Base-by-base conservation (phyloP, 768 basidiomycete species). In the Tylopilus balloui region DNA sequence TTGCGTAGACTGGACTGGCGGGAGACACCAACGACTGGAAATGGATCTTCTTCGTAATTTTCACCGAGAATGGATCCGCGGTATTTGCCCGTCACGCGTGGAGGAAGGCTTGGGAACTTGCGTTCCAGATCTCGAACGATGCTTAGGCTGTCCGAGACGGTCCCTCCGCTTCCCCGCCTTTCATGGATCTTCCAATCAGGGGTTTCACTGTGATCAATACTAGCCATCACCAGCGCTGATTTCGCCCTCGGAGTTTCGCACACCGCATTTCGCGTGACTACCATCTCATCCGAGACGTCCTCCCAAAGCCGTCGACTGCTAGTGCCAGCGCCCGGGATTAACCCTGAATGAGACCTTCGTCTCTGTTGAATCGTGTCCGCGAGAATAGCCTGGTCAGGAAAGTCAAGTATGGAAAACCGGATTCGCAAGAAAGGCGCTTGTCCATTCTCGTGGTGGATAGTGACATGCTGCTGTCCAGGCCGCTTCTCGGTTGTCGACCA, bases 101-200 rank as follows among this genome's bases (percentile, higher is more conserved):
- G 61, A 6, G 78, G 79, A 42, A 76, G 69, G 13, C 65, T 70
- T 31, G 83, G 80, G 66, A 84, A 85, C 62, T 75, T 76, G 32
- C 63, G 53, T 6, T 79, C 72, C 45, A 83, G 67, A 29, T 79
- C 77, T 17, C 73, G 75, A 28, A 83, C 73, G 17, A 73, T 67
- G 55, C 69, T 65, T 21, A 77, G 51, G 20, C 69, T 72, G 49
- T 79, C 76, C 3, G 73, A 71, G 25, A 66, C 65, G n/a, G 65
- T 62, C 47, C 38, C 50, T 0, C 53, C 62, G 45, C 67, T 69
- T 15, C 57, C 60, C 19, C 23, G 62, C 20, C 43, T 51, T 6
- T 24, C n/a, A 17, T 45, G 53, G 17, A 20, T 21, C 37, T 3
- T 52, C 61, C 64, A 52, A 23, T 56, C 62, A 4, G 42, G 34